phyloP scores from a whole-genome alignment of 768 basidiomycete species.

The Leccinum disarticulatum region DNA sequence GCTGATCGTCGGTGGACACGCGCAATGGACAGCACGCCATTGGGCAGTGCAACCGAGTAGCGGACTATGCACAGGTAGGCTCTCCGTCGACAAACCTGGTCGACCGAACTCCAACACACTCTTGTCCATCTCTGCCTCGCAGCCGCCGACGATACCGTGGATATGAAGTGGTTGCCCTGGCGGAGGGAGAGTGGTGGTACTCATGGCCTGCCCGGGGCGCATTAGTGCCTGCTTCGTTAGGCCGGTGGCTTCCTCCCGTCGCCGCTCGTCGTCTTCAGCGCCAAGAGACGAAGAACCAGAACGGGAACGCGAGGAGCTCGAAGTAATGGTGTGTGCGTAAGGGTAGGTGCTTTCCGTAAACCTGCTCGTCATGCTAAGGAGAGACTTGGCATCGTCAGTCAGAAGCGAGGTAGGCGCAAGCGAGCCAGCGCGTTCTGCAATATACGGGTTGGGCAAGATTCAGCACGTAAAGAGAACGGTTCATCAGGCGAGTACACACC shows the following conservation, averaged over 20 bases:
- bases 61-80: slow-evolving; percentile 40
- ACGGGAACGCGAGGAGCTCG: slow-evolving; percentile 17
- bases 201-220: slow-evolving; percentile 24
- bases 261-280: slow-evolving; percentile 22
- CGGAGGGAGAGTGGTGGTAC: slow-evolving; percentile 37
- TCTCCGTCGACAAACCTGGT: slow-evolving; percentile 76
- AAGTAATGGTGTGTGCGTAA: slow-evolving; percentile 22
- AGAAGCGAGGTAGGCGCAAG: slow-evolving; percentile 19
- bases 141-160: slow-evolving; percentile 2
- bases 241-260: slow-evolving; percentile 24
- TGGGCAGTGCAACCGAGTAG: slow-evolving; percentile 2
- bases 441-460: slow-evolving; percentile 4
- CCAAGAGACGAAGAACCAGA: slow-evolving; percentile 24
- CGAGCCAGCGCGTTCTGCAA: slow-evolving; percentile 16
- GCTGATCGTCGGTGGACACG: slow-evolving; percentile 8
- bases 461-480: slow-evolving; percentile 8
- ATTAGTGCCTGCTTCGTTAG: slow-evolving; percentile 20
- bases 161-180: slow-evolving; percentile 5
- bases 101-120: slow-evolving; percentile 76
- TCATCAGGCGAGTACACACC: slow-evolving; percentile 21
- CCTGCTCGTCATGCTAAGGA: slow-evolving; percentile 29
- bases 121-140: slow-evolving; percentile 55
- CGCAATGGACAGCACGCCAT: not conserved
- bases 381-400: slow-evolving; percentile 28
- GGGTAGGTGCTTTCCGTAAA: slow-evolving; percentile 30